A percentile compares a stretch with the other conserved stretches of the same genome.
Conservation (phyloP, 139 green algal species). For the Chlamydomonas incerta region DNA sequence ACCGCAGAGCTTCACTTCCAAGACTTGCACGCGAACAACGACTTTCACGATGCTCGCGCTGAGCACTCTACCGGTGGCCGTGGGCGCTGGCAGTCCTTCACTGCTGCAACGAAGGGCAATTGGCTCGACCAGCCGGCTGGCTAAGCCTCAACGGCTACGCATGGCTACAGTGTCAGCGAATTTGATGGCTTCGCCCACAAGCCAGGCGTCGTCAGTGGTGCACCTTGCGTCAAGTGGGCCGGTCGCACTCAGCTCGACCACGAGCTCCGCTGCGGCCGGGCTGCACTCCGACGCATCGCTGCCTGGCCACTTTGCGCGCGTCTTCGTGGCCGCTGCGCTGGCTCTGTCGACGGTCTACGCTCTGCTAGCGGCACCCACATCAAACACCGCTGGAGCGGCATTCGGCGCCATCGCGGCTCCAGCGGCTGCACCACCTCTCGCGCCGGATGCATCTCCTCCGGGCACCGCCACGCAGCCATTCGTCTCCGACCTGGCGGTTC, state of each 20-base stretch:
- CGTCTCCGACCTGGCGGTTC: neutral
- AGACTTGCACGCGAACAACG: too few relatives aligned
- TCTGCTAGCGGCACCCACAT: neutral
- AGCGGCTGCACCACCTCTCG: neutral
- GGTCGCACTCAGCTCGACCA: neutral
- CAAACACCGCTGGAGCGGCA: neutral
- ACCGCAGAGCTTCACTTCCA: too few relatives aligned
- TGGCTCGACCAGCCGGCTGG: too few relatives aligned
- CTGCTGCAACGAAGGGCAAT: too few relatives aligned
- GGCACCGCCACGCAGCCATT: neutral
- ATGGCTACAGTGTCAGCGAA: too few relatives aligned
- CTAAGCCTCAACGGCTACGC: too few relatives aligned
- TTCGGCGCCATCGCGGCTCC: neutral
- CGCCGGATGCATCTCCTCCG: neutral
- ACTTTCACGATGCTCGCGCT: too few relatives aligned
- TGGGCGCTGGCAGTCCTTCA: too few relatives aligned
- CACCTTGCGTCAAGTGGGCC: too few relatives aligned
- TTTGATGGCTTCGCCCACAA: too few relatives aligned
- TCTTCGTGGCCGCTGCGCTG: neutral
- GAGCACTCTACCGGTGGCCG: too few relatives aligned
- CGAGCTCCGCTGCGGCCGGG: neutral
- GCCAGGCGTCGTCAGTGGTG: too few relatives aligned
- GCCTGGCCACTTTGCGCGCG: neutral
- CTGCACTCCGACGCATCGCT: neutral
- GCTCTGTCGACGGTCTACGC: constrained; percentile 8